Conservation (phyloP, 805 yeast genomes). For the Ogataea methanolica region DNA sequence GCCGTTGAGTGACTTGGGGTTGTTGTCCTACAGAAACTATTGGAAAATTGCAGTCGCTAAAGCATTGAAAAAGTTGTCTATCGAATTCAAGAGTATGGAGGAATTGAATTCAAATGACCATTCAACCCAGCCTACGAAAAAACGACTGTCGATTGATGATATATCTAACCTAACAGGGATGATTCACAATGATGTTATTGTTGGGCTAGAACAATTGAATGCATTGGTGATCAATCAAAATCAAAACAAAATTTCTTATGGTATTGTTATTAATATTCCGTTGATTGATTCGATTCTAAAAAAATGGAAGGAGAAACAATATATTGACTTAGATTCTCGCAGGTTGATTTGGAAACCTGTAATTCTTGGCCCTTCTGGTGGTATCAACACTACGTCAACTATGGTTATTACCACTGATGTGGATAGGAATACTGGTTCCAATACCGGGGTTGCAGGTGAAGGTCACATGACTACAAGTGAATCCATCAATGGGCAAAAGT, state of each 20-base stretch:
- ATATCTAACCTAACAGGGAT: slow-evolving; percentile 75
- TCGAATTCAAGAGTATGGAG: not conserved
- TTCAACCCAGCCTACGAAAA: slow-evolving; percentile 2
- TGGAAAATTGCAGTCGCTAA: slow-evolving; percentile 71
- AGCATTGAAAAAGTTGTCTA: slow-evolving; percentile 29
- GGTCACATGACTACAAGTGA: slow-evolving; percentile 1
- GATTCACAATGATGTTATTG: slow-evolving; percentile 80
- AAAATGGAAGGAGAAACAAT: slow-evolving; percentile 52
- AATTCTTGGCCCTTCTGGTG: slow-evolving; percentile 82
- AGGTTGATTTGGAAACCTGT: slow-evolving; percentile 76
- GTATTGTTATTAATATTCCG: slow-evolving; percentile 45
- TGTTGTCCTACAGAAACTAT: slow-evolving; percentile 78
- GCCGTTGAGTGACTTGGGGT: slow-evolving; percentile 84
- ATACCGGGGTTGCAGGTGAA: slow-evolving; percentile 2
- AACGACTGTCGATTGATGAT: slow-evolving; percentile 48
- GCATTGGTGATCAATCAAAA: slow-evolving; percentile 41
- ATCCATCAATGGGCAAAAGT: slow-evolving; percentile 8
- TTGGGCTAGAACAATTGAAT: slow-evolving; percentile 75
- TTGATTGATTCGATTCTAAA: slow-evolving; percentile 37
- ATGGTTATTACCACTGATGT: slow-evolving; percentile 27
- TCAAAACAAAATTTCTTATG: slow-evolving; percentile 33
- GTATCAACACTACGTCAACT: slow-evolving; percentile 61
- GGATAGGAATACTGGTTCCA: not conserved
- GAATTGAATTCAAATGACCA: not conserved
- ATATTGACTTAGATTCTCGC: slow-evolving; percentile 46